Evolutionary conservation across 1,284 basidiomycete species (phyloP).

Genomic region (Trametes pubescens): DNA sequence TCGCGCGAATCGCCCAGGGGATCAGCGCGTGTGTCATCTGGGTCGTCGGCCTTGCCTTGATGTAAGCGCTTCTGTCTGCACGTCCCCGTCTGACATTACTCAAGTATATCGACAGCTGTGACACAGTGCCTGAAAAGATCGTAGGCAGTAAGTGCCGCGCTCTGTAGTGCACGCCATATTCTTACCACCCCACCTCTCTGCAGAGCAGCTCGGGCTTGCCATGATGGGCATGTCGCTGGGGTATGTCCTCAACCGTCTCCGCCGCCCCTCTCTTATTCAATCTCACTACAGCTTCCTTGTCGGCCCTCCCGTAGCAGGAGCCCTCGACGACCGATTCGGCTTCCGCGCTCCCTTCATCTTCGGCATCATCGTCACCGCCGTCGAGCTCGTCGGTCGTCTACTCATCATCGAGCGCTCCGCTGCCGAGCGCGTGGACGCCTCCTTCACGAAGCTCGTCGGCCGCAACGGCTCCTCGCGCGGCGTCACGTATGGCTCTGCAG

Average conservation of each 20-base stretch:
- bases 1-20: slow-evolving; percentile 78
- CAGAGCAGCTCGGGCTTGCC: slow-evolving; percentile 77
- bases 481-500: slow-evolving; percentile 14
- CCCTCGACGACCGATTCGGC: slow-evolving; percentile 71
- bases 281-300: slow-evolving; percentile 52
- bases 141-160: slow-evolving; percentile 61
- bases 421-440: slow-evolving; percentile 58
- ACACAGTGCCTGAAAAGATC: slow-evolving; percentile 65
- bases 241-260: slow-evolving; percentile 42
- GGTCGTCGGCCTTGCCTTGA: slow-evolving; percentile 76
- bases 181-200: slow-evolving; percentile 1
- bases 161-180: not conserved
- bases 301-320: slow-evolving; percentile 76
- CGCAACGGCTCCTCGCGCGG: slow-evolving; percentile 15
- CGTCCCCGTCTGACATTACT: slow-evolving; percentile 14
- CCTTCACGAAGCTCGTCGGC: slow-evolving; percentile 49
- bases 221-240: slow-evolving; percentile 77
- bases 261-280: not conserved
- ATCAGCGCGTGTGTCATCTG: slow-evolving; percentile 78
- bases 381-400: slow-evolving; percentile 71
- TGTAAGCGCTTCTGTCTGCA: slow-evolving; percentile 52
- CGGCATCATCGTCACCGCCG: slow-evolving; percentile 61
- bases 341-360: slow-evolving; percentile 82
- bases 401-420: slow-evolving; percentile 71
- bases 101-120: slow-evolving; percentile 56